phyloP scores from a whole-genome alignment of 306 rosid species.

The Aeschynomene evenia region DNA sequence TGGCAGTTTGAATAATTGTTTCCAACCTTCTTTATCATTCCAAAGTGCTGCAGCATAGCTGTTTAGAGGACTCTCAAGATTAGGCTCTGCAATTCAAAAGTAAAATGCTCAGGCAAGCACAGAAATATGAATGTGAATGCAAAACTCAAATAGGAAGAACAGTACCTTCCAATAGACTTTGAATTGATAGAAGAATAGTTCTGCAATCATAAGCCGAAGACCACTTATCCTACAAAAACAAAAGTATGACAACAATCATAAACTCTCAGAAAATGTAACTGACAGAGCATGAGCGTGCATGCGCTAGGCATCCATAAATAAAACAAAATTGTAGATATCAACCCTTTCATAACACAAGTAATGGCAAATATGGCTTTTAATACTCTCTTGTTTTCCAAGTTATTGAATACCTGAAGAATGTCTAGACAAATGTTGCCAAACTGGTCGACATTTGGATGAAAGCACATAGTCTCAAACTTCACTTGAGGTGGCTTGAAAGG shows the following conservation, averaged over 20 bases:
- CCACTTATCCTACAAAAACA: slow-evolving; percentile 81
- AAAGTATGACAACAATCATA: slow-evolving; percentile 4
- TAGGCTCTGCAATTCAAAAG: slow-evolving; percentile 70
- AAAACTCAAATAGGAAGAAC: slow-evolving; percentile 29
- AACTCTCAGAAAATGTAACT: background rate
- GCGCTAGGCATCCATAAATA: background rate
- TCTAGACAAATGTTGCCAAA: slow-evolving; percentile 98
- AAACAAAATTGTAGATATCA: slow-evolving; percentile 20
- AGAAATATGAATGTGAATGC: background rate
- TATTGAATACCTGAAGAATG: slow-evolving; percentile 77
- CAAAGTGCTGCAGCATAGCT: slow-evolving; percentile 86
- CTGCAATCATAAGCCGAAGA: slow-evolving; percentile 98
- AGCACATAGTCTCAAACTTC: slow-evolving; percentile 92
- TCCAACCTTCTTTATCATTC: slow-evolving; percentile 83
- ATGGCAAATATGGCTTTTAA: background rate
- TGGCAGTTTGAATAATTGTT: background rate
- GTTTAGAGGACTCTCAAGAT: slow-evolving; percentile 93
- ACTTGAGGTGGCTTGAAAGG: slow-evolving; percentile 95
- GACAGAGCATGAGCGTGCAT: no score
- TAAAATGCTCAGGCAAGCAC: slow-evolving; percentile 38
- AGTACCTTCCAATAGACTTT: slow-evolving; percentile 92
- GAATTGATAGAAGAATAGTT: slow-evolving; percentile 91
- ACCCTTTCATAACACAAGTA: background rate
- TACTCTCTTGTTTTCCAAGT: background rate
- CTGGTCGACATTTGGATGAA: slow-evolving; percentile 96